Evolutionary conservation across 1,139 yeast genomes (phyloP), one percentile per base, ranked within the genome.

Genomic region (Yamadazyma atmosphaerica): DNA sequence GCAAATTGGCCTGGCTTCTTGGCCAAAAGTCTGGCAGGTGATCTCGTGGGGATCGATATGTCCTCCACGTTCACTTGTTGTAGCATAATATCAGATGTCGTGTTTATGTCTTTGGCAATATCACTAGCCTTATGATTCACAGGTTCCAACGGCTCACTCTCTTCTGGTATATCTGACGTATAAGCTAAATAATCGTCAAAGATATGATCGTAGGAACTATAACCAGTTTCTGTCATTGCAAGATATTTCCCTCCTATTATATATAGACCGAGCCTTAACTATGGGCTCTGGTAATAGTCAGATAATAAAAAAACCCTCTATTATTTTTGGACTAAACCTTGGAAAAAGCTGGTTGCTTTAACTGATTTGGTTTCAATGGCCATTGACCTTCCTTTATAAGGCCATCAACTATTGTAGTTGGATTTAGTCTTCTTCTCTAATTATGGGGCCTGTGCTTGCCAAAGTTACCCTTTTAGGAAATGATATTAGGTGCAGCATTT

Each of bases 31-130:
- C 59, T 45, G 3, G 49, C 50, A 8, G 57, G 58, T 11, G 58
- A 52, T 36, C 58, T 49, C 13, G 38, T 34, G 3, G 58, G 58
- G 4, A 53, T 34, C n/a, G 34, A 37, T 16, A 34, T 34, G n/a
- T 30, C 25, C 4, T 30, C 33, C 16, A 17, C 11, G n/a, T 19
- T 30, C 15, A 30, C 22, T 16, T 15, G 14, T 4, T 16, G 12
- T 17, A n/a, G n/a, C n/a, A n/a, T n/a, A n/a, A n/a, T n/a, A 18
- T 29, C 11, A 7, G 32, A 12, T 29, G 5, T 23, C 12, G n/a
- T 23, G 4, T 9, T 12, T 6, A 4, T 7, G 26, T 23, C 11
- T 23, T 26, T 5, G 29, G 5, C 12, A n/a, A n/a, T n/a, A n/a
- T n/a, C n/a, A n/a, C n/a, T n/a, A n/a, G n/a, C n/a, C n/a, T n/a